Base-by-base conservation (phyloP, 495 filamentous ascomycete genomes). In the Lasiosphaeria miniovina region DNA sequence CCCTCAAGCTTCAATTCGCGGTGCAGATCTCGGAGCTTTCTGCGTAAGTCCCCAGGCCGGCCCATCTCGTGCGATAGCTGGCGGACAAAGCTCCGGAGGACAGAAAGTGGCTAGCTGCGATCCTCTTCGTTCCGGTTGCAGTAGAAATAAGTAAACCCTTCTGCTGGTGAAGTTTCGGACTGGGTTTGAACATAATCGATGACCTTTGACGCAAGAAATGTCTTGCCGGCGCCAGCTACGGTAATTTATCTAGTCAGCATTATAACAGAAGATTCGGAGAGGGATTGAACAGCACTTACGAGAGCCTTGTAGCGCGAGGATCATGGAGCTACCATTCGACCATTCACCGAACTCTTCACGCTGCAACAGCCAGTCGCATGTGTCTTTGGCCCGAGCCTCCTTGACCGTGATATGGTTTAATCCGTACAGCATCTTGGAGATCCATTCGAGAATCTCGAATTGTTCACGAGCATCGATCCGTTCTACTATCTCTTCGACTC, bases 141-240 rank as follows among this genome's bases (percentile, higher is more conserved):
- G 55, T 79, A 79, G 64, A 79, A 79, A 52, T 70, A 77, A 0
- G 75, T 74, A 60, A 76, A 71, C 0, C 70, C 73, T 50, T 71
- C 65, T 40, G 64, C 68, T 2, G 57, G 56, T 1, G 58, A 50
- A 17, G 31, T 51, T 43, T 58, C 36, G 15, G 68, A 38, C 14
- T 11, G 12, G 32, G n/a, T 50, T 43, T 63, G 65, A 32, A 68
- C 35, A 36, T 65, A 40, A 41, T 76, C 71, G 52, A 77, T 67
- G 1, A 74, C 72, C 33, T 61, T 64, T 0, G 74, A 73, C 6
- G 68, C 65, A 36, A 77, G 73, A 59, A 63, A 72, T 4, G 72
- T 71, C 55, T 77, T 77, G 14, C 73, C 73, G 10, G 71, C 66
- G 34, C 73, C 73, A 38, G 70, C 52, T 54, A 9, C 7, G 34